These are phyloP conservation scores for Juglanconis oblonga DNA, from an alignment of 2,329 filamentous ascomycete genomes.

Conservation along the genomic window DNA sequence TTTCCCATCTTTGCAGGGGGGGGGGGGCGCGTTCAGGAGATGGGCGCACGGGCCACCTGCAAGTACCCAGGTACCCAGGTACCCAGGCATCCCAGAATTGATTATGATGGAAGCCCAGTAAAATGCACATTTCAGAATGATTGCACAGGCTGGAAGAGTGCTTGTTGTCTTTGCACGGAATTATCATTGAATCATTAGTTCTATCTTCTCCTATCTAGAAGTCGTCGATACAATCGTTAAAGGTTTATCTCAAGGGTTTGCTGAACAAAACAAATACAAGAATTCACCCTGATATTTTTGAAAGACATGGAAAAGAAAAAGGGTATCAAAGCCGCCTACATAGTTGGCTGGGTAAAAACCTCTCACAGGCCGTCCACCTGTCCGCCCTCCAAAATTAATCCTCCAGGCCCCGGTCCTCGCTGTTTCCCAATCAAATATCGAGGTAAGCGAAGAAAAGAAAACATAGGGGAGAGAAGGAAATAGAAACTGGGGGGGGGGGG, in stretches of 20 bases:
- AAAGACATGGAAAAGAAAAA: not conserved
- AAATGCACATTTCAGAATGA: too few species aligned
- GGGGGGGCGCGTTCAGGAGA: not conserved
- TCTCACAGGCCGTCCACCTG: not conserved
- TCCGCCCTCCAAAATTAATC: not conserved
- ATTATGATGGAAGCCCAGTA: not conserved
- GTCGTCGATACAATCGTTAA: not conserved
- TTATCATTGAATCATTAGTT: not conserved
- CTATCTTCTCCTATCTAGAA: not conserved
- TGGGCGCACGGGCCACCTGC: not conserved
- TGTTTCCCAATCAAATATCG: not conserved
- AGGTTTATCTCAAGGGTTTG: not conserved
- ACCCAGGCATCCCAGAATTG: too few species aligned
- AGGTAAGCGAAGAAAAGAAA: too few species aligned
- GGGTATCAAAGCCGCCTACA: slow-evolving; percentile 18
- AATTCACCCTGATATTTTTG: slow-evolving; percentile 2
- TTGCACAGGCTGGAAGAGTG: not conserved
- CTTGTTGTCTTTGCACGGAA: not conserved
- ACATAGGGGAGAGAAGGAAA: too few species aligned
- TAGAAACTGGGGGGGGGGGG: too few species aligned
- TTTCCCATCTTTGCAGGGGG: not conserved
- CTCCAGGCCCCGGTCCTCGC: not conserved
- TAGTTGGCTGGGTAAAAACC: not conserved
- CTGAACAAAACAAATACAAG: not conserved
- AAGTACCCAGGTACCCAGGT: too few species aligned